Base-by-base conservation (phyloP, 2,329 filamentous ascomycete genomes). In the Blastomyces silverae region DNA sequence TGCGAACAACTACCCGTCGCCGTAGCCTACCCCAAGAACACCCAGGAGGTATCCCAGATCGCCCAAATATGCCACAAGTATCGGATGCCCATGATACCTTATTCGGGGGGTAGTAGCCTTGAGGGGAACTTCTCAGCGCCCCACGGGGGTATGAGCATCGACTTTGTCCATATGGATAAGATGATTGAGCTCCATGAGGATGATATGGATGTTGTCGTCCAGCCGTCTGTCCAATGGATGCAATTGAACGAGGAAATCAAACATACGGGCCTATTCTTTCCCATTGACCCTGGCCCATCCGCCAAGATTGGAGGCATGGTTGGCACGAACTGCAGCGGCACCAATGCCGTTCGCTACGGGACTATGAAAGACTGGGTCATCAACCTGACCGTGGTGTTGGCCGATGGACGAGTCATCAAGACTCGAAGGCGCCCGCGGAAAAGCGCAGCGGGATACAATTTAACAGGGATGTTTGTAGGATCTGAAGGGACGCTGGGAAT, bases 171-270 rank as follows among this genome's bases (percentile, higher is more conserved):
- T 72, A 97, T 97, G 92, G 89, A 96, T 74, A 81, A 87, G 71
- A 89, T 96, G 34, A 70, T 97, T 39, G 82, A 87, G 63, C 82
- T 96, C 64, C 89, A 96, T 74, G 87, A 89, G 69, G 88, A 90
- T 3, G 92, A 96, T 74, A 91, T 96, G 89, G 92, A 97, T 71
- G 83, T 96, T 61, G 90, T 96, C 4, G 91, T 97, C 2, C 92
- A 97, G 75, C 92, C 92, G 2, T 90, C 89, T 7, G 88, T 97
- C 11, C 88, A 89, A n/a, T 97, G 92, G 92, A 92, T 95, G 83
- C 86, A 89, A 62, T 79, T 97, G 65, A 97, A 97, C 71, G 86
- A 89, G 68, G 82, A 86, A 60, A 86, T 89, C 71, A 85, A 89
- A 76, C 82, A 85, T 50, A 87, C 85, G 3, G 90, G 90, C 0